These are phyloP conservation scores for Myrica gale DNA, from an alignment of 306 rosid genomes.

Conservation along the genomic window DNA sequence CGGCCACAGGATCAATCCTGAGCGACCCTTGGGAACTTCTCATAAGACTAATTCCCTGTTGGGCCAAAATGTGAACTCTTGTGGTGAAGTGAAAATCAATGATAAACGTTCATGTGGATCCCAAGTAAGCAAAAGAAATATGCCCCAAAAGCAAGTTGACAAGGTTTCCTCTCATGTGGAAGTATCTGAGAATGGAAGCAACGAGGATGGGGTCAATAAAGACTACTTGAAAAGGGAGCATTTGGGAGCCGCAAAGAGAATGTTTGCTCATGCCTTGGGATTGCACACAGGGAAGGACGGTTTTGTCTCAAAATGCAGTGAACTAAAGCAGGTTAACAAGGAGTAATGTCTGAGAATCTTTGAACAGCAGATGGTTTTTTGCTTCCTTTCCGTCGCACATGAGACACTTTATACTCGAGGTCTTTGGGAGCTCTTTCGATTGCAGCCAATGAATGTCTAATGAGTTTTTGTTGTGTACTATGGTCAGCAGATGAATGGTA, in stretches of 20 bases:
- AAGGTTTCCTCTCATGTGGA: constrained; percentile 28
- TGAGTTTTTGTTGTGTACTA: constrained; percentile 1
- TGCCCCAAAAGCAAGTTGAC: constrained; percentile 34
- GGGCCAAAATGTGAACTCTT: constrained; percentile 28
- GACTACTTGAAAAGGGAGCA: constrained; percentile 72
- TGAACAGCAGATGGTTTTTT: constrained; percentile 13
- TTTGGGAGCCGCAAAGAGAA: constrained; percentile 90
- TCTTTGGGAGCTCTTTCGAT: constrained; percentile 17
- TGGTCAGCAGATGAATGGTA: constrained; percentile 26
- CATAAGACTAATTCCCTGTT: constrained; percentile 28
- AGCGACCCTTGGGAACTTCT: constrained; percentile 28
- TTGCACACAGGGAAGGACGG: constrained; percentile 58
- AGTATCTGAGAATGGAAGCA: constrained; percentile 40
- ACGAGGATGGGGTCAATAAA: constrained; percentile 38
- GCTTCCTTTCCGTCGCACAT: constrained; percentile 20
- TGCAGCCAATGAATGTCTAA: constrained; percentile 18
- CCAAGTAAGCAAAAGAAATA: constrained; percentile 34
- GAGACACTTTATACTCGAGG: constrained; percentile 4
- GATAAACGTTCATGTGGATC: constrained; percentile 26
- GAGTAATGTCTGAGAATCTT: constrained; percentile 30
- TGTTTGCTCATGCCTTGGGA: constrained; percentile 94
- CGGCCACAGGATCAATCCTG: constrained; percentile 67
- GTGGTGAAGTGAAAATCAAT: constrained; percentile 30
- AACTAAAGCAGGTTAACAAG: constrained; percentile 35
- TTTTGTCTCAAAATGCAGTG: constrained; percentile 46